Evolutionary conservation across 2,329 filamentous ascomycete genomes (phyloP).

Genomic region (Aspergillus sojae): DNA sequence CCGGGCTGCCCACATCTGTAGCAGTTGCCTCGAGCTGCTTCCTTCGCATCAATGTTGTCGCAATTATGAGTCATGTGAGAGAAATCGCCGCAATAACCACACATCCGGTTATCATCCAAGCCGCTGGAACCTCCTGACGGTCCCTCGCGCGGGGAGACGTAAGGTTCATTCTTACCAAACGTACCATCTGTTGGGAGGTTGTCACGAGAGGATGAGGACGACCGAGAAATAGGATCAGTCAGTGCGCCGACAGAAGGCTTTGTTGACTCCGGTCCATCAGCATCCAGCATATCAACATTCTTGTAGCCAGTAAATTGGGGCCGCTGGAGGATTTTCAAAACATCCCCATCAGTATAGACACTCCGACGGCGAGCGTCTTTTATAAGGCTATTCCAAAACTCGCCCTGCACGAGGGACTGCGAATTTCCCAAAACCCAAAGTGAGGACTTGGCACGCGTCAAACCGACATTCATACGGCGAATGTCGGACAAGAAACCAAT

Average conservation of each 20-base stretch:
- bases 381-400: slow-evolving; percentile 88
- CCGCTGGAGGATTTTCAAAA: slow-evolving; percentile 57
- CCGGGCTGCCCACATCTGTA: slow-evolving; percentile 44
- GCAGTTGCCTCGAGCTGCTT: slow-evolving; percentile 42
- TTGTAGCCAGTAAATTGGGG: slow-evolving; percentile 53
- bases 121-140: slow-evolving; percentile 48
- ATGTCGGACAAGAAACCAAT: slow-evolving; percentile 99
- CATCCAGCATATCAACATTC: slow-evolving; percentile 48
- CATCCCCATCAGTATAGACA: slow-evolving; percentile 72
- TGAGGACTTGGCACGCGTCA: slow-evolving; percentile 94
- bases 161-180: slow-evolving; percentile 30
- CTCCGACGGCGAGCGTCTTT: slow-evolving; percentile 75
- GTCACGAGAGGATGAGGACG: slow-evolving; percentile 33
- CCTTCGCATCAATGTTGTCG: slow-evolving; percentile 47
- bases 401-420: slow-evolving; percentile 77
- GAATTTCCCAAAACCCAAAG: slow-evolving; percentile 97
- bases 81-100: slow-evolving; percentile 50
- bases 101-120: slow-evolving; percentile 46
- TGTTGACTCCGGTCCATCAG: slow-evolving; percentile 18
- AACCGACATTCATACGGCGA: slow-evolving; percentile 97
- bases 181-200: slow-evolving; percentile 23
- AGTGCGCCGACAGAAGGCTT: slow-evolving; percentile 22
- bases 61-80: slow-evolving; percentile 49
- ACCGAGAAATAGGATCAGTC: slow-evolving; percentile 31
- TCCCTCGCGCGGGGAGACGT: slow-evolving; percentile 31